Conservation (phyloP, 2,329 filamentous ascomycete species). For the Neonectria hederae region DNA sequence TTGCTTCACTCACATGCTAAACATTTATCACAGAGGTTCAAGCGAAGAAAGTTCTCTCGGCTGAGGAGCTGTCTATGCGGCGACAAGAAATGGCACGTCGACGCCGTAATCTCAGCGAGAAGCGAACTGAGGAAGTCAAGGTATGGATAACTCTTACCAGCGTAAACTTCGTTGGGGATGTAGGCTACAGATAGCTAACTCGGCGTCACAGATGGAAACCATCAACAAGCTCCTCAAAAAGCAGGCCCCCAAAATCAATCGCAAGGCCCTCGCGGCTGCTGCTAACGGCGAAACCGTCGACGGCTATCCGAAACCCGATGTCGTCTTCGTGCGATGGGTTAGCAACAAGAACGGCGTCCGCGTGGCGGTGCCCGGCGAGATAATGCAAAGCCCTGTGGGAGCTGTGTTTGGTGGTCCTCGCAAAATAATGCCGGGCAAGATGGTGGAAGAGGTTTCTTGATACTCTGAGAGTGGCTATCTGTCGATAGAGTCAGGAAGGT, state of each 20-base stretch:
- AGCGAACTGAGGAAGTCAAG: conserved; percentile 72
- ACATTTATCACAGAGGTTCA: conserved; percentile 62
- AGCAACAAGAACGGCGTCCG: conserved; percentile 71
- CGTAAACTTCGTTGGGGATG: conserved; percentile 9
- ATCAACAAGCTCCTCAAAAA: conserved; percentile 92
- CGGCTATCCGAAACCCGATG: conserved; percentile 61
- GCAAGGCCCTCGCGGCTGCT: conserved; percentile 53
- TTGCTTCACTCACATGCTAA: conserved; percentile 28
- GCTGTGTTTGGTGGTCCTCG: conserved; percentile 59
- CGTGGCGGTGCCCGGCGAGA: conserved; percentile 73
- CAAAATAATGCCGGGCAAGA: conserved; percentile 53
- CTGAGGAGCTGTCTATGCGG: conserved; percentile 70
- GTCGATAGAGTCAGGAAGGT: neutral
- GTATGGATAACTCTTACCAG: conserved; percentile 46
- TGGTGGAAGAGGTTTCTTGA: conserved; percentile 64
- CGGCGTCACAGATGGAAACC: conserved; percentile 76
- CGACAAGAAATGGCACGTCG: conserved; percentile 70
- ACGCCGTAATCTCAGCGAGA: conserved; percentile 70
- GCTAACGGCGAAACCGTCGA: conserved; percentile 55
- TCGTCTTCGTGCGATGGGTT: conserved; percentile 75
- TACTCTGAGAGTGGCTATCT: neutral
- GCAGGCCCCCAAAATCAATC: conserved; percentile 79
- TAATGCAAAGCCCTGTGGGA: conserved; percentile 71
- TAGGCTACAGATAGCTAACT: conserved; percentile 5
- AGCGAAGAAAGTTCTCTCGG: conserved; percentile 70